Base-by-base conservation (phyloP, 257 asterid genomes). In the Nicotiana benthamiana region DNA sequence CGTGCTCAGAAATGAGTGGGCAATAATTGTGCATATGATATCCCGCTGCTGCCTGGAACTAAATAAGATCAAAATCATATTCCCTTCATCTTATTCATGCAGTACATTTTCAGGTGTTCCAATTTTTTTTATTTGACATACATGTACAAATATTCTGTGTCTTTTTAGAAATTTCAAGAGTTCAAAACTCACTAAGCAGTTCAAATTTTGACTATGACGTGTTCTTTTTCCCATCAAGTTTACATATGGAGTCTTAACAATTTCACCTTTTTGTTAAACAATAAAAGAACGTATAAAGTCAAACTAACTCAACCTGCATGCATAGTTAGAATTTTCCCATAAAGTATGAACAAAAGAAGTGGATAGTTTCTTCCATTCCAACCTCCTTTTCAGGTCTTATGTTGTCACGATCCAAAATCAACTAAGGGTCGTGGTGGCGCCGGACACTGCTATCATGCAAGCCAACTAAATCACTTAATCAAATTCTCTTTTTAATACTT, bases 1-100 rank as follows among this genome's bases (percentile, higher is more conserved):
- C 12, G 92, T 91, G 84, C 89, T 94, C 75, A 85, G 98, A 85
- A 92, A 80, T 82, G 95, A 90, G 36, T 96, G 99, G 99, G 97
- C 97, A 11, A 70, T 12, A 70, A 43, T 54, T 0, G 24, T 24
- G 36, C 59, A 13, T 70, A 43, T 68, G 48, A 40, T 40, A 40
- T 40, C 12, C 48, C 48, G 51, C 15, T 2, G 52, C 17, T 66
- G 52, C 40, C 16, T 2, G 26, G 75, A 12, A 32, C 52, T 66
- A 17, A 40, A 32, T 32, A 32, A 66, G 51, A 32, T 32, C 51
- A 65, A 32, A 32, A 3, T 32, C 27, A 17, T 67, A 67, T 36
- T 67, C 26, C 27, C 53, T 67, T 5, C n/a, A 36, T 67, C 76
- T 65, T 67, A 36, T 67, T 36, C 27, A 10, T 22, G 30, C 30